Evolutionary conservation across 148 eudicot species (phyloP).

Genomic region (Drosera capensis): DNA sequence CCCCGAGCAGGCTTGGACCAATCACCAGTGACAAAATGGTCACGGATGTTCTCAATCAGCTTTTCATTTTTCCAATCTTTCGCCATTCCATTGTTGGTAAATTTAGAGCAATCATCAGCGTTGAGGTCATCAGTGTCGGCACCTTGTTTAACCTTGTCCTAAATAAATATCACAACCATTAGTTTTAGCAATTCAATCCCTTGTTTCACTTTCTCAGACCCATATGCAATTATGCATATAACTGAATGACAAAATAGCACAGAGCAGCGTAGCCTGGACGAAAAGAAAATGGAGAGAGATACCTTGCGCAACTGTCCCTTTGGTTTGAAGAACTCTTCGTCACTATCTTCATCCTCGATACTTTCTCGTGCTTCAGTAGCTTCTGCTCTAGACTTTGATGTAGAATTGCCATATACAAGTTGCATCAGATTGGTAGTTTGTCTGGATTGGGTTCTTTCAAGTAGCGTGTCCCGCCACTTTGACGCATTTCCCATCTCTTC

Average conservation of each 20-base stretch:
- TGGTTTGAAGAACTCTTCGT: slow-evolving; percentile 65
- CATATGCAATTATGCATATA: neutral
- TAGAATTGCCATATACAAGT: slow-evolving; percentile 62
- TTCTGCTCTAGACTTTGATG: slow-evolving; percentile 9
- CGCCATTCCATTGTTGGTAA: slow-evolving; percentile 8
- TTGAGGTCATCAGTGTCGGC: slow-evolving; percentile 23
- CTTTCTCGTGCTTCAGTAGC: slow-evolving; percentile 14
- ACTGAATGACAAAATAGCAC: slow-evolving; percentile 1
- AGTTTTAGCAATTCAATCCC: neutral
- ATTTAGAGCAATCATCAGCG: slow-evolving; percentile 69
- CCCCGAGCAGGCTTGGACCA: slow-evolving; percentile 71
- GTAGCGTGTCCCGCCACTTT: slow-evolving; percentile 78
- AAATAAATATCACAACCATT: neutral
- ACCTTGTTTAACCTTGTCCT: slow-evolving; percentile 16
- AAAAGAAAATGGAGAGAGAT: slow-evolving; percentile 3
- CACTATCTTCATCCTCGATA: slow-evolving; percentile 51
- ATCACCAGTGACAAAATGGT: slow-evolving; percentile 88
- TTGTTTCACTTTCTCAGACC: no score
- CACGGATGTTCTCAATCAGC: slow-evolving; percentile 40
- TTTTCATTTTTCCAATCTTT: slow-evolving; percentile 50
- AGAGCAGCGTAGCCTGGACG: neutral
- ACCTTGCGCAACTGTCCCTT: slow-evolving; percentile 90
- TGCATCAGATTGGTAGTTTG: slow-evolving; percentile 61
- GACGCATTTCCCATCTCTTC: slow-evolving; percentile 59
- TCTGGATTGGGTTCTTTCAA: slow-evolving; percentile 34